Conservation (phyloP, 805 yeast genomes). For the Myxozyma neotropica region DNA sequence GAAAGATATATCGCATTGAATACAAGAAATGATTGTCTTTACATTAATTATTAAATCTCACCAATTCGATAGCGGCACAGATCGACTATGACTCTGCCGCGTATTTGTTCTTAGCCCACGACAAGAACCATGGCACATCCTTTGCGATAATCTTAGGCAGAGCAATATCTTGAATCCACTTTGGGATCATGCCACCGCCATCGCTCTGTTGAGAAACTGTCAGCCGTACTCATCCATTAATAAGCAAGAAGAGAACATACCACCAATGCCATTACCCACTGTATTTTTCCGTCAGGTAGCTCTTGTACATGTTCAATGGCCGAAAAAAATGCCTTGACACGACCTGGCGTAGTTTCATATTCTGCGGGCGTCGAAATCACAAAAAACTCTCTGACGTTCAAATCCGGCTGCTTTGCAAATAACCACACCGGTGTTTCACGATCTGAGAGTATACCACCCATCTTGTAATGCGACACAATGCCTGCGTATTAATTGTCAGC, state of each 20-base stretch:
- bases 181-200: conserved; percentile 46
- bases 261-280: conserved; percentile 48
- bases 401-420: conserved; percentile 37
- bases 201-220: conserved; percentile 37
- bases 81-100: neutral
- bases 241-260: conserved; percentile 16
- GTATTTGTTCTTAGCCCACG: conserved; percentile 38
- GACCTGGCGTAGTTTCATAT: conserved; percentile 26
- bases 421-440: conserved; percentile 13
- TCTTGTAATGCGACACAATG: conserved; percentile 5
- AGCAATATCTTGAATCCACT: conserved; percentile 44
- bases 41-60: too few relatives aligned
- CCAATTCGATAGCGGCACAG: too few relatives aligned
- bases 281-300: conserved; percentile 34
- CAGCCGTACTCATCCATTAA: neutral
- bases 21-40: neutral
- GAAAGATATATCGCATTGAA: conserved; percentile 1
- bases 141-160: conserved; percentile 42
- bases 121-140: conserved; percentile 43
- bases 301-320: conserved; percentile 43
- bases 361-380: conserved; percentile 45
- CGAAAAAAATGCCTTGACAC: conserved; percentile 42
- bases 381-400: conserved; percentile 39
- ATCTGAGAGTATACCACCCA: conserved; percentile 7
- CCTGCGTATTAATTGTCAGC: neutral